Evolutionary conservation across 345 rosid species (phyloP), one percentile per base, ranked within the genome.

Genomic region (Brassica incana): DNA sequence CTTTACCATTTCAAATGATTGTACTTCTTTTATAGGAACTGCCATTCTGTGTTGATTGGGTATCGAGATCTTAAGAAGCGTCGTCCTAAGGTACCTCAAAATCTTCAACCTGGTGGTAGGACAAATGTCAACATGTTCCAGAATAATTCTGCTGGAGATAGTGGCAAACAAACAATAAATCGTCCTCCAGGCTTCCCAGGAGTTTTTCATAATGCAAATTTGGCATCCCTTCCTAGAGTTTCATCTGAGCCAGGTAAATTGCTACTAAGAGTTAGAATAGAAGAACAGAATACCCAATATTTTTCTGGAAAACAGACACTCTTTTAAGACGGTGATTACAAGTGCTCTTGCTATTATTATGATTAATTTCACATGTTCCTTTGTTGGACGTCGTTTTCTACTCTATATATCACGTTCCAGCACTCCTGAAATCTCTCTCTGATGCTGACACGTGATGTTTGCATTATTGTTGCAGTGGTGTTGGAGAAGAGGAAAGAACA

Each of bases 21-120:
- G 74, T 6, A 75, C 43, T 62, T 62, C 35, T 85, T 78, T 85
- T 33, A 79, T 82, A 95, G 99, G 99, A 84, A 84, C 70, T 85
- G 79, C 82, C 92, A 90, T 87, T 92, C 91, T 80, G 88, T 81
- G 73, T 82, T 91, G 79, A 86, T 95, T 79, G 99, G 99, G n/a
- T 92, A 95, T 86, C 89, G 73, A 58, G 84, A 67, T 40, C 69
- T 1, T 9, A 92, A 75, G 80, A 95, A 81, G 86, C 71, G 77
- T 84, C 86, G 80, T 73, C 72, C 52, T 43, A 16, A 75, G 10
- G 77, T 67, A 54, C 48, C 82, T 38, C 73, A 76, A 23, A 81
- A 23, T 48, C 82, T 68, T 66, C 79, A 75, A 66, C 27, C 83
- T 70, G 77, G 69, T 56, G 65, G 38, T 77, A 67, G 72, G 35